Conservation (phyloP, 768 basidiomycete species). For the Xerocomellus dryophilus region DNA sequence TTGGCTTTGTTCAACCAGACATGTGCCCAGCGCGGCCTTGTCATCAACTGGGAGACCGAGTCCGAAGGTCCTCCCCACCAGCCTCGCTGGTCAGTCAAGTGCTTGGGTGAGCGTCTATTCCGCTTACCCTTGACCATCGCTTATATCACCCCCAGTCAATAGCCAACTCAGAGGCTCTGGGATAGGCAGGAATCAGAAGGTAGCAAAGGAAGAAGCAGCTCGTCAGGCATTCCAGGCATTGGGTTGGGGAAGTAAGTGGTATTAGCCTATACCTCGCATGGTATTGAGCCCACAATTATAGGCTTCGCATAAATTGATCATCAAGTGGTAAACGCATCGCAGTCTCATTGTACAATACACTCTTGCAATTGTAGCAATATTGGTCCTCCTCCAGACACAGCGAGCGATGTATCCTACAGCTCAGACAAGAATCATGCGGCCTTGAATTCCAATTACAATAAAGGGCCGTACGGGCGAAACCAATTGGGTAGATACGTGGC, state of each 20-base stretch:
- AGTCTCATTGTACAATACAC: background rate
- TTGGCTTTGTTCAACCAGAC: conserved; percentile 53
- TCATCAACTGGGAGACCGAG: conserved; percentile 47
- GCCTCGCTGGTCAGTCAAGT: conserved; percentile 56
- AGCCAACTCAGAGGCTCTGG: conserved; percentile 48
- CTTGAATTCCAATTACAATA: background rate
- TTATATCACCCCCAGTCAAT: conserved; percentile 42
- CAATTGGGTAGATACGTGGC: background rate
- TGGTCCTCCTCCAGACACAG: background rate
- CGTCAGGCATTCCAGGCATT: conserved; percentile 50
- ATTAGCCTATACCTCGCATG: background rate
- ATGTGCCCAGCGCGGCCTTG: conserved; percentile 44
- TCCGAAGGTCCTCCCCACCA: conserved; percentile 50
- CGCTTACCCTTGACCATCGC: background rate
- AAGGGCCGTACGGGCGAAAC: background rate
- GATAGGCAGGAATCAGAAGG: conserved; percentile 55
- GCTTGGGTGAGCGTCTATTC: conserved; percentile 42
- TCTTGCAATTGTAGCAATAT: conserved; percentile 3
- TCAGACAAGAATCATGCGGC: background rate
- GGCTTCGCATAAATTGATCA: conserved; percentile 11
- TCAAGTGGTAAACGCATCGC: background rate
- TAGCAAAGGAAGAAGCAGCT: conserved; percentile 69
- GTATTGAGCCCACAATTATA: conserved; percentile 3
- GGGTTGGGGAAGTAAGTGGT: conserved; percentile 47
- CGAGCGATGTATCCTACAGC: background rate